Base-by-base conservation (phyloP, 257 asterid species). In the Salvia splendens region DNA sequence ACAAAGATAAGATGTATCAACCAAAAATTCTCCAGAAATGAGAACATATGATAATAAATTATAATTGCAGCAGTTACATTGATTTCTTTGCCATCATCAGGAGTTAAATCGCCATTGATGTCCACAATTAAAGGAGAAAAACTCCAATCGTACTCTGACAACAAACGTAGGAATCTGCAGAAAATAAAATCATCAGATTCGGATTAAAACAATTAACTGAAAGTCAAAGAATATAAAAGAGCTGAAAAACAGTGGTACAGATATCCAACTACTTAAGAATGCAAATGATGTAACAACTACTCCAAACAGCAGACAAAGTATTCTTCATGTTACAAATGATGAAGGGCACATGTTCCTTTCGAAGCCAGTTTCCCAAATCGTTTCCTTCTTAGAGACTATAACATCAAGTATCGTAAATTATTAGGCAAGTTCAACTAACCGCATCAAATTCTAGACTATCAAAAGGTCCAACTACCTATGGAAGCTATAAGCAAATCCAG, bases 131-230 rank as follows among this genome's bases (percentile, higher is more conserved):
- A 75, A 70, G 99, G 88, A 74, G 87, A 87, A 77, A 88, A 94
- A 57, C 75, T 81, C 99, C 99, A 94, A 72, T 91, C 97, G 54
- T 85, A 88, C 71, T 82, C 88, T 9, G 97, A 81, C 73, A 94
- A 72, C 75, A 94, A 75, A 45, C 97, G 80, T 64, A 94, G 76
- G 86, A 87, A 91, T 81, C 99, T 94, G 90, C 75, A 78, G 76
- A 56, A 71, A 45, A 77, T 46, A 17, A 48, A 42, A 65, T 58
- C 45, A 69, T 6, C 11, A 35, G n/a, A 54, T 33, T 40, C 5
- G 50, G 42, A 40, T 73, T 46, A 64, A 24, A 38, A 17, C 49
- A 20, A 63, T 20, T 60, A 61, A 72, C 43, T 12, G 61, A 15
- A 40, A 57, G 20, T 50, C 64, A 10, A 12, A 28, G 54, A 43